Evolutionary conservation across 495 filamentous ascomycete genomes (phyloP).

Genomic region (Amorphotheca resinae): DNA sequence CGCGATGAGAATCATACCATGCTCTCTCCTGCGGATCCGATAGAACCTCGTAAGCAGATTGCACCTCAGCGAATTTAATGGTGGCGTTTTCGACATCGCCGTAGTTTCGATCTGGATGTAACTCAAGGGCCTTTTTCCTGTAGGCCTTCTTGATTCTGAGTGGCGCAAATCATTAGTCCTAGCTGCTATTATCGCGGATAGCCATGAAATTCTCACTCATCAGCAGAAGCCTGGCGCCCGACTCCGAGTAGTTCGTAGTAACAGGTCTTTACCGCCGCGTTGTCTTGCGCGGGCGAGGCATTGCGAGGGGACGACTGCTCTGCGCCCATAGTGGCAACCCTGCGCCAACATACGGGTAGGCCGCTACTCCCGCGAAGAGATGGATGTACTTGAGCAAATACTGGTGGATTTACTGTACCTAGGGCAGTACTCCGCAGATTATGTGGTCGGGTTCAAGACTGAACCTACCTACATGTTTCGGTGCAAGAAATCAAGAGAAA

Average conservation of each 20-base stretch:
- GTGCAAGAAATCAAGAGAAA: too few relatives aligned
- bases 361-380: too few relatives aligned
- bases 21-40: constrained; percentile 91
- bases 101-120: constrained; percentile 92
- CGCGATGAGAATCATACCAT: constrained; percentile 94
- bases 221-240: constrained; percentile 56
- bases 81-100: constrained; percentile 76
- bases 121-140: constrained; percentile 74
- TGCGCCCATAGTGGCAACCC: constrained; percentile 52
- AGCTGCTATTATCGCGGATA: background rate
- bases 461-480: too few relatives aligned
- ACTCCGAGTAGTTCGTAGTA: constrained; percentile 87
- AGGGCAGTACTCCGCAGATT: too few relatives aligned
- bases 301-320: constrained; percentile 59
- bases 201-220: constrained; percentile 51
- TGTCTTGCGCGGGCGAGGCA: constrained; percentile 5
- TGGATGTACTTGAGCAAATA: too few relatives aligned
- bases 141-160: constrained; percentile 87
- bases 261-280: constrained; percentile 48
- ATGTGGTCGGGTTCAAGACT: too few relatives aligned
- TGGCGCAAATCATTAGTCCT: background rate
- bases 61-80: constrained; percentile 74
- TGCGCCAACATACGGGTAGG: background rate
- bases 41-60: constrained; percentile 87
- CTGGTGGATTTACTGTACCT: too few relatives aligned